Conservation (phyloP, 768 basidiomycete genomes). For the Podaxis sp. region DNA sequence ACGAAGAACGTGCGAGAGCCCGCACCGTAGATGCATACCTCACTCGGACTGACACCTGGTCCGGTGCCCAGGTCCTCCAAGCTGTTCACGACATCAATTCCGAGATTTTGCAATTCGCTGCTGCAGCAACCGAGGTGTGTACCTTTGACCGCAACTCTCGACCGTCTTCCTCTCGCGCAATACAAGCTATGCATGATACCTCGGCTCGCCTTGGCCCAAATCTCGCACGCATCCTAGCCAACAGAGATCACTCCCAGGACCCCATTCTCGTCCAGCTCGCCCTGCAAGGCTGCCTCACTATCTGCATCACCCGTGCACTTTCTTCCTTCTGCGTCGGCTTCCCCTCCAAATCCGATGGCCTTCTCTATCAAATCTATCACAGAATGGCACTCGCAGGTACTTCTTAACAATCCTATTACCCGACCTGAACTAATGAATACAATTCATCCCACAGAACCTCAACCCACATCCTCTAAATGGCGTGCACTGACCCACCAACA, state of each 20-base stretch:
- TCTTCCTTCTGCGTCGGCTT: constrained; percentile 75
- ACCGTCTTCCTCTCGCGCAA: constrained; percentile 28
- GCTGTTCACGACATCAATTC: constrained; percentile 79
- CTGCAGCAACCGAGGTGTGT: constrained; percentile 69
- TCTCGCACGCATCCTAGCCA: constrained; percentile 58
- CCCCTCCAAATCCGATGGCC: constrained; percentile 65
- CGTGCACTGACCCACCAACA: constrained; percentile 69
- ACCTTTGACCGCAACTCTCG: constrained; percentile 36
- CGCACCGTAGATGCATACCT: constrained; percentile 66
- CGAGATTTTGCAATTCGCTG: constrained; percentile 79
- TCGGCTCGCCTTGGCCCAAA: constrained; percentile 61
- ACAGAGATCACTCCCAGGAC: constrained; percentile 71
- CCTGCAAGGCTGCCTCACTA: constrained; percentile 67
- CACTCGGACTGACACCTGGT: constrained; percentile 74
- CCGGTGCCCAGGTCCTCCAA: constrained; percentile 76
- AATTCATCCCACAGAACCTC: constrained; percentile 49
- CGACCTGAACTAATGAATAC: not conserved
- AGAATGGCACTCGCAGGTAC: constrained; percentile 56
- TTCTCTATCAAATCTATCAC: constrained; percentile 60
- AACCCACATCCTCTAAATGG: constrained; percentile 79
- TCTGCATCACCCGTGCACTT: constrained; percentile 66
- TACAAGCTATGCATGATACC: constrained; percentile 60
- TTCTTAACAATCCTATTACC: constrained; percentile 10
- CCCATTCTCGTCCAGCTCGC: constrained; percentile 77
- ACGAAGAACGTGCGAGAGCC: constrained; percentile 58